Evolutionary conservation across 2,329 filamentous ascomycete genomes (phyloP), one percentile per base, ranked within the genome.

Genomic region (Cercospora citrullina): DNA sequence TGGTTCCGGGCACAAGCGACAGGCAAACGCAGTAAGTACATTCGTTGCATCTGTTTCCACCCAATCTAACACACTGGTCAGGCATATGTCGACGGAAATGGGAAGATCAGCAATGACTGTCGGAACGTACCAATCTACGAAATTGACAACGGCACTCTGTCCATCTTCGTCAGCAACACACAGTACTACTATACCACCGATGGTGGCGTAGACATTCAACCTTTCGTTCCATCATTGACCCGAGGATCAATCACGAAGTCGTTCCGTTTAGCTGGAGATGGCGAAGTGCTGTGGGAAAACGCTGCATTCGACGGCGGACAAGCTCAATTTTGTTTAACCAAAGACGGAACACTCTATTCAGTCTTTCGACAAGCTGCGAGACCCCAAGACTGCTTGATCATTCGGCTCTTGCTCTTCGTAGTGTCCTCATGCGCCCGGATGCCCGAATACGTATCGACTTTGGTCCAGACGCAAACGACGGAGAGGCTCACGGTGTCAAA

Each of bases 81-180:
- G 60, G 39, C 60, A 12, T 77, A 71, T 48, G 65, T 76, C 33
- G 62, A 55, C 8, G 68, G 69, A 5, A 69, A 74, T 30, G 74
- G 74, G 4, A 72, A 71, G 5, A 69, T 72, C 30, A 73, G 72
- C 5, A 66, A 66, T 30, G 58, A 66, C 23, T 66, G 64, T 30
- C 36, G 42, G n/a, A 36, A 28, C 14, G 57, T 57, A 14, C 64
- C 64, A 7, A 18, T 61, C n/a, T 66, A 66, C 42, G 14, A 60
- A 21, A 66, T 66, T 16, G 23, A 53, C 5, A 66, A 66, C 9
- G 64, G 57, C 33, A 60, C 21, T 21, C 8, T 66, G 14, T 53
- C 64, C 9, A 60, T 53, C 23, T 23, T 55, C 18, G 39, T 61
- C 3, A 61, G 33, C 42, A 48, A 51, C 18, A 30, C 30, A 30